Evolutionary conservation across 305 asterid genomes (phyloP).

Genomic region (Nicotiana rustica): DNA sequence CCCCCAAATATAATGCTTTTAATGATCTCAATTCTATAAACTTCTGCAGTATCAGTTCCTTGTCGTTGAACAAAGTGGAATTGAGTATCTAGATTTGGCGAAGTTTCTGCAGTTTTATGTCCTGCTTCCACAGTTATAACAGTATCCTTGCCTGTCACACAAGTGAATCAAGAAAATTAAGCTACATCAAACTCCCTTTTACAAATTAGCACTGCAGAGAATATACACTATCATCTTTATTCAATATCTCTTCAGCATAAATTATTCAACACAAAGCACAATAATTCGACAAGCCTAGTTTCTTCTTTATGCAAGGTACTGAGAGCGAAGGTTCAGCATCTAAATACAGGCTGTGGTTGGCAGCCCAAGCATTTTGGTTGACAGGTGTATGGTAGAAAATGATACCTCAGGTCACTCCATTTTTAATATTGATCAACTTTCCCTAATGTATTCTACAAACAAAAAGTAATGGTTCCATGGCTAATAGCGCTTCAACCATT

Average conservation of each 20-base stretch:
- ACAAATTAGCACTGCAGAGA: background rate
- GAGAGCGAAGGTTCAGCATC: background rate
- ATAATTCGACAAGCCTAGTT: constrained; percentile 11
- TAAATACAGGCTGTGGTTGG: background rate
- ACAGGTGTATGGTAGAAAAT: constrained; percentile 21
- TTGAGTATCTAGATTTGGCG: constrained; percentile 48
- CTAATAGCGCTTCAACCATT: background rate
- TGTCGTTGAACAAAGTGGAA: constrained; percentile 35
- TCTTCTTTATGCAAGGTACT: background rate
- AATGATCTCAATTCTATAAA: constrained; percentile 65
- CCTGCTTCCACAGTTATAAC: constrained; percentile 59
- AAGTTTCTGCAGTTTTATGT: constrained; percentile 40
- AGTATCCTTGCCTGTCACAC: constrained; percentile 66
- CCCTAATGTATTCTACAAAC: background rate
- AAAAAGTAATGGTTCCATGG: background rate
- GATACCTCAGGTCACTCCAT: background rate
- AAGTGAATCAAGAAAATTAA: constrained; percentile 3
- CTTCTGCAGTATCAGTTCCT: constrained; percentile 51
- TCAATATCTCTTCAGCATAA: constrained; percentile 17
- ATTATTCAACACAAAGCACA: constrained; percentile 10
- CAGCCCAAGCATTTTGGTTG: constrained; percentile 26
- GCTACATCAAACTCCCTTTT: constrained; percentile 7
- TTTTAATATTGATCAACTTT: background rate
- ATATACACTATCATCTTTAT: background rate
- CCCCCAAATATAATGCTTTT: constrained; percentile 93